Base-by-base conservation (phyloP, 2,329 filamentous ascomycete species). In the Sarocladium brachiariae region DNA sequence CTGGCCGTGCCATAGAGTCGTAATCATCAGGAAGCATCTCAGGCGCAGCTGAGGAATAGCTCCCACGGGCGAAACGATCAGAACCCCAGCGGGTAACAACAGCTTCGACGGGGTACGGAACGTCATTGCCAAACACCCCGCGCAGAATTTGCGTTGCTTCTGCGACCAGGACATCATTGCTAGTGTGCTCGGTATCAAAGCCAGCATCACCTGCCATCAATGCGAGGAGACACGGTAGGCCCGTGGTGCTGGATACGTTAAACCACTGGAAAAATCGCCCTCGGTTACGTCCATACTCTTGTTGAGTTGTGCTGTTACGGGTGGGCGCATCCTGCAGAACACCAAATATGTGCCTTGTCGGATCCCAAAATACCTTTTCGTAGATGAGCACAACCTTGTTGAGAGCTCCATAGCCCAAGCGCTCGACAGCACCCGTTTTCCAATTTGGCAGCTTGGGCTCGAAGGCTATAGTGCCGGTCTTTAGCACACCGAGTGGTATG, bases 251-350 rank as follows among this genome's bases (percentile, higher is more conserved):
- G 53, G 90, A 86, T 50, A 90, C 89, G 60, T 99, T 97, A 80
- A 96, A 97, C 80, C 96, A 97, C 59, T 99, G 81, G 61, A 97
- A 99, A 69, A 96, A 96, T 21, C 91, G 85, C n/a, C 92, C 92
- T 50, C 92, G 82, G 54, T 83, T 84, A 3, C 78, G 73, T 4
- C 83, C 75, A 61, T 97, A 97, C 56, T 96, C 87, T 48, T 80
- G 78, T 60, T 95, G 89, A 39, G 83, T 75, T 50, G 91, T 76
- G 61, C 89, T 95, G 51, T 83, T 77, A 3, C 77, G 73, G 53
- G 81, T 79, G 19, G 77, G 72, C 2, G 91, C 83, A 57, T 89
- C 83, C 52, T 91, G 85, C 37, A 99, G 73, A 35, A 96, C 81
- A 10, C 93, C 95, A 65, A 99, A 96, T 66, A 99, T 97, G 65